Percentiles rank a stretch among this genome's conserved stretches.
phyloP scores from a whole-genome alignment of 129 eudicot species.

The Pittosporum tobira region DNA sequence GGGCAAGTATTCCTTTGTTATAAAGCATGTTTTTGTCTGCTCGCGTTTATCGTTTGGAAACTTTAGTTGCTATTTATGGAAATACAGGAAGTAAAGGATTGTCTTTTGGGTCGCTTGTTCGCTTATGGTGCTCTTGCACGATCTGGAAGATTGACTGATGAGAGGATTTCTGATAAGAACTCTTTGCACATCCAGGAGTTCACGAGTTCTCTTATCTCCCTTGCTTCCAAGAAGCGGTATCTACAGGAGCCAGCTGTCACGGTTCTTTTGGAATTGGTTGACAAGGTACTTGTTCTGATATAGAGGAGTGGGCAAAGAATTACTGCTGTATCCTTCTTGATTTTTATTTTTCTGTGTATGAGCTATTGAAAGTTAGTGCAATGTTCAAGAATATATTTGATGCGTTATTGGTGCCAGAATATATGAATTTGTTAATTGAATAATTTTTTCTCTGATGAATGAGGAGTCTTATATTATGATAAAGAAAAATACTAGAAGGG shows the following conservation, averaged over 20 bases:
- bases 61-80: conserved; percentile 14
- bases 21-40: too few relatives aligned
- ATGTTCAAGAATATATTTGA: too few relatives aligned
- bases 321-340: not conserved
- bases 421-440: too few relatives aligned
- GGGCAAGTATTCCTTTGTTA: conserved; percentile 11
- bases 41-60: not conserved
- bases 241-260: conserved; percentile 83
- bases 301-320: not conserved
- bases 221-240: conserved; percentile 77
- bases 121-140: conserved; percentile 92
- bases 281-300: conserved; percentile 46
- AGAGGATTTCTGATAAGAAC: conserved; percentile 32
- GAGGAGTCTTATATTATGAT: too few relatives aligned
- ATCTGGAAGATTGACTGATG: conserved; percentile 70
- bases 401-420: too few relatives aligned
- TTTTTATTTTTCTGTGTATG: not conserved
- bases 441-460: too few relatives aligned
- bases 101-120: conserved; percentile 86
- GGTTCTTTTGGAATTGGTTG: conserved; percentile 55
- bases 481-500: too few relatives aligned
- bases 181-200: conserved; percentile 52
- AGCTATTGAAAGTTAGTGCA: not conserved
- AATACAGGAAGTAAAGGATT: conserved; percentile 75
- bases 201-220: conserved; percentile 40